These are phyloP conservation scores for Favolaschia claudopus DNA, from an alignment of 768 basidiomycete genomes.

Conservation along the genomic window DNA sequence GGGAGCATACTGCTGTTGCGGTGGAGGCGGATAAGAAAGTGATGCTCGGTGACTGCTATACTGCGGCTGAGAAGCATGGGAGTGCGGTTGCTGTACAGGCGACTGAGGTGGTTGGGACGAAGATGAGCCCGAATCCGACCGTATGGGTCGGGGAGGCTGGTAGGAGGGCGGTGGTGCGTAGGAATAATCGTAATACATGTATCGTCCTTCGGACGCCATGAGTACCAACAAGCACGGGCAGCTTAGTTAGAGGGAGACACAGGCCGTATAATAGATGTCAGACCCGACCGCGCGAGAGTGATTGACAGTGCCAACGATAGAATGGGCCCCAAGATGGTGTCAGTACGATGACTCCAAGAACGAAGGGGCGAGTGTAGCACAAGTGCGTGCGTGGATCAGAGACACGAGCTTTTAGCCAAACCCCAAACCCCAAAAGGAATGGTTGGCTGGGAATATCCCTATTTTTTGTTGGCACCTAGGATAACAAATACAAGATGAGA, in stretches of 20 bases:
- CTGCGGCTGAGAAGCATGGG: constrained; percentile 18
- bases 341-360: constrained; percentile 17
- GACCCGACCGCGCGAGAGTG: neutral
- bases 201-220: constrained; percentile 28
- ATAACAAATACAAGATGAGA: constrained; percentile 19
- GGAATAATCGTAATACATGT: constrained; percentile 25
- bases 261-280: constrained; percentile 1
- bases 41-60: constrained; percentile 14
- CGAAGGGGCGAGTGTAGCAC: constrained; percentile 9
- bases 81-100: constrained; percentile 17
- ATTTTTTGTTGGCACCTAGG: constrained; percentile 15
- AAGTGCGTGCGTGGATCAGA: constrained; percentile 18
- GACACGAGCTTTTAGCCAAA: constrained; percentile 16
- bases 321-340: neutral
- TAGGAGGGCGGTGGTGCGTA: constrained; percentile 21
- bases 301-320: constrained; percentile 10
- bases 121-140: constrained; percentile 25
- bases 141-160: constrained; percentile 24
- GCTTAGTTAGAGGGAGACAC: neutral
- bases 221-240: neutral
- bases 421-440: constrained; percentile 30
- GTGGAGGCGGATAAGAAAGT: constrained; percentile 9
- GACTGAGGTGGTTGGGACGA: constrained; percentile 25
- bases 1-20: constrained; percentile 20
- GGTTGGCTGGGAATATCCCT: constrained; percentile 10